Percentiles rank a stretch among this genome's conserved stretches.
These are phyloP conservation scores for Metarhizium guizhouense DNA, from an alignment of 2,329 filamentous ascomycete genomes.

Conservation along the genomic window DNA sequence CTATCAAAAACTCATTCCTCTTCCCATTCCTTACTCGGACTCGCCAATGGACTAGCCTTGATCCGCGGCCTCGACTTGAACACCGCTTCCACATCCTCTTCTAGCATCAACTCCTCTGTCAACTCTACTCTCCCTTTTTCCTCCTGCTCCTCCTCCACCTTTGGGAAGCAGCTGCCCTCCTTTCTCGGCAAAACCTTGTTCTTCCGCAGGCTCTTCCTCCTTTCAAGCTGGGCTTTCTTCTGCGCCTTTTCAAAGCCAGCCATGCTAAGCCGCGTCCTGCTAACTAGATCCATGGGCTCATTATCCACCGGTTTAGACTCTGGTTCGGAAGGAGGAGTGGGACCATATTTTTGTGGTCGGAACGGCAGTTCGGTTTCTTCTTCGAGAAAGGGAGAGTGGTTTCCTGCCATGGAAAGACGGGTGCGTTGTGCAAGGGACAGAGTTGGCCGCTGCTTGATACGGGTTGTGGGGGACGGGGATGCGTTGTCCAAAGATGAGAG, in stretches of 20 bases:
- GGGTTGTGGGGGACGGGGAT: constrained; percentile 49
- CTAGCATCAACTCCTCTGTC: constrained; percentile 58
- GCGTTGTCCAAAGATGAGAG: constrained; percentile 43
- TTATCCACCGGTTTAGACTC: not conserved
- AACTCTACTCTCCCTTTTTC: constrained; percentile 36
- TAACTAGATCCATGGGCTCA: constrained; percentile 37
- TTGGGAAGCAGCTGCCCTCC: constrained; percentile 38
- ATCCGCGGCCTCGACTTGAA: constrained; percentile 81
- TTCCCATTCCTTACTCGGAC: constrained; percentile 31
- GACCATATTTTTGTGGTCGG: constrained; percentile 5
- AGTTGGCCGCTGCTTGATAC: constrained; percentile 38
- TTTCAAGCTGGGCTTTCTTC: constrained; percentile 51
- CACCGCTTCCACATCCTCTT: constrained; percentile 72
- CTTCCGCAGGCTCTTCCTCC: constrained; percentile 40
- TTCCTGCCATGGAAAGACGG: constrained; percentile 66
- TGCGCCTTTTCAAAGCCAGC: constrained; percentile 50
- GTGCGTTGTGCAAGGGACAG: constrained; percentile 70
- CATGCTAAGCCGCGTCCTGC: constrained; percentile 54
- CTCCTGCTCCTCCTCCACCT: constrained; percentile 39
- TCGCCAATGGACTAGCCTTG: constrained; percentile 60
- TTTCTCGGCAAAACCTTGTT: constrained; percentile 28
- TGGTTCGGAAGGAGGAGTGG: not conserved
- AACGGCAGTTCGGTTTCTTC: constrained; percentile 19
- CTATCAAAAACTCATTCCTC: constrained; percentile 1
- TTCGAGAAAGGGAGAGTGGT: constrained; percentile 30